Evolutionary conservation across 495 filamentous ascomycete species (phyloP).

Genomic region (Barbatosphaeria neglecta): DNA sequence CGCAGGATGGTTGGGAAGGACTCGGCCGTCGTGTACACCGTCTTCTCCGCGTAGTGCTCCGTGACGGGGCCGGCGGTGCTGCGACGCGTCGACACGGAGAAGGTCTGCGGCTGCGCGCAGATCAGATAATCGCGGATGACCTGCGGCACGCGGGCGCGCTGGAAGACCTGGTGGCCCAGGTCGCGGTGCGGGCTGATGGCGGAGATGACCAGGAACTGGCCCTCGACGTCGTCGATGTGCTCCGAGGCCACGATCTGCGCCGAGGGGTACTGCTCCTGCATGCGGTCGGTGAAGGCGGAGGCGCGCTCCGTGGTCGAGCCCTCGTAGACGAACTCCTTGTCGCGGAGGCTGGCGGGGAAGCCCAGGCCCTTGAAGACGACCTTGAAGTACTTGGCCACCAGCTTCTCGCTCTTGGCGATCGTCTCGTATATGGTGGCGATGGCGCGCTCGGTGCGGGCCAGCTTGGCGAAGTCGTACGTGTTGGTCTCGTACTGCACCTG

Average conservation of each 20-base stretch:
- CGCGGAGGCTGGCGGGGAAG: slow-evolving; percentile 66
- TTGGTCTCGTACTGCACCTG: slow-evolving; percentile 79
- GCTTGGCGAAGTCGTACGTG: slow-evolving; percentile 82
- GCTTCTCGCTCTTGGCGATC: slow-evolving; percentile 65
- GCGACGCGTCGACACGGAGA: slow-evolving; percentile 60
- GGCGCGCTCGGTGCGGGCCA: slow-evolving; percentile 76
- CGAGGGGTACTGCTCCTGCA: slow-evolving; percentile 82
- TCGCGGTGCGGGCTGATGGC: slow-evolving; percentile 73
- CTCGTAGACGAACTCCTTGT: slow-evolving; percentile 91
- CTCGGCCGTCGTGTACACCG: slow-evolving; percentile 72
- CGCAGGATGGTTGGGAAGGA: slow-evolving; percentile 85
- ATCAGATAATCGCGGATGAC: slow-evolving; percentile 77
- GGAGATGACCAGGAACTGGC: slow-evolving; percentile 82
- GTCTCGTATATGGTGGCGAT: slow-evolving; percentile 90
- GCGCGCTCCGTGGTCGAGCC: slow-evolving; percentile 64
- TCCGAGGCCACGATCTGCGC: slow-evolving; percentile 69
- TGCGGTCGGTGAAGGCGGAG: slow-evolving; percentile 75
- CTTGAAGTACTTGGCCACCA: slow-evolving; percentile 80
- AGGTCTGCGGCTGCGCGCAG: slow-evolving; percentile 56
- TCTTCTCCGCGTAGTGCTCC: slow-evolving; percentile 75
- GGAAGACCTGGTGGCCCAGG: slow-evolving; percentile 74
- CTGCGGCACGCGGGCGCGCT: slow-evolving; percentile 70
- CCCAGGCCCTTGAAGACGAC: slow-evolving; percentile 86
- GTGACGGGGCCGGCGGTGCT: slow-evolving; percentile 51
- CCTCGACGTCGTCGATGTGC: slow-evolving; percentile 68